Percentiles rank a stretch among this genome's conserved stretches.
phyloP scores from a whole-genome alignment of 108 stramenopile genomes.

The Cyclotella baltica region DNA sequence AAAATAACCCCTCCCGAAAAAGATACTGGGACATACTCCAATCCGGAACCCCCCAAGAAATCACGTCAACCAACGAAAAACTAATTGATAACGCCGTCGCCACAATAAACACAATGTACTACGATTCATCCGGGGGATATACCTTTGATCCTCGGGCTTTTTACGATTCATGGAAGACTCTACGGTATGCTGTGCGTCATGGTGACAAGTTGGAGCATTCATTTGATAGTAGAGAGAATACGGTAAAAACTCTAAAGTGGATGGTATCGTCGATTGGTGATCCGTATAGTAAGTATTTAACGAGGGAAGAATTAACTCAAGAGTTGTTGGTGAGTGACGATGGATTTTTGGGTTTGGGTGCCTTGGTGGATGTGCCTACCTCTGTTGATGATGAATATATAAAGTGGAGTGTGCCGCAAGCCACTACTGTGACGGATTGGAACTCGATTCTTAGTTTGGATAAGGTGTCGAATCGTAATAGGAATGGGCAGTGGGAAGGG shows the following conservation, averaged over 20 bases:
- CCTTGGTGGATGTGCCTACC: slow-evolving; percentile 63
- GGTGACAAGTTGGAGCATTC: slow-evolving; percentile 20
- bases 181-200: slow-evolving; percentile 37
- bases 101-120: slow-evolving; percentile 83
- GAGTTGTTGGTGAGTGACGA: slow-evolving; percentile 61
- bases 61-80: slow-evolving; percentile 60
- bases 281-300: slow-evolving; percentile 82
- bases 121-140: slow-evolving; percentile 78
- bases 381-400: neutral
- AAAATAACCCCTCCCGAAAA: slow-evolving; percentile 23
- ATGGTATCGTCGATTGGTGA: slow-evolving; percentile 71
- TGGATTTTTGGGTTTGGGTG: slow-evolving; percentile 80
- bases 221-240: slow-evolving; percentile 62
- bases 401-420: neutral
- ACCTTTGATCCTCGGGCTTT: slow-evolving; percentile 69
- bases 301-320: slow-evolving; percentile 68
- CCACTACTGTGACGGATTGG: no score
- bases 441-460: slow-evolving; percentile 8
- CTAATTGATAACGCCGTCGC: slow-evolving; percentile 81
- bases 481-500: slow-evolving; percentile 27
- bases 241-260: slow-evolving; percentile 68
- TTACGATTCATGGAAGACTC: slow-evolving; percentile 62
- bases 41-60: slow-evolving; percentile 29
- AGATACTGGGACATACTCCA: slow-evolving; percentile 50
- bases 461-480: slow-evolving; percentile 22